Conservation (phyloP, 352 stramenopile genomes). For the Phytophthora pisi region DNA sequence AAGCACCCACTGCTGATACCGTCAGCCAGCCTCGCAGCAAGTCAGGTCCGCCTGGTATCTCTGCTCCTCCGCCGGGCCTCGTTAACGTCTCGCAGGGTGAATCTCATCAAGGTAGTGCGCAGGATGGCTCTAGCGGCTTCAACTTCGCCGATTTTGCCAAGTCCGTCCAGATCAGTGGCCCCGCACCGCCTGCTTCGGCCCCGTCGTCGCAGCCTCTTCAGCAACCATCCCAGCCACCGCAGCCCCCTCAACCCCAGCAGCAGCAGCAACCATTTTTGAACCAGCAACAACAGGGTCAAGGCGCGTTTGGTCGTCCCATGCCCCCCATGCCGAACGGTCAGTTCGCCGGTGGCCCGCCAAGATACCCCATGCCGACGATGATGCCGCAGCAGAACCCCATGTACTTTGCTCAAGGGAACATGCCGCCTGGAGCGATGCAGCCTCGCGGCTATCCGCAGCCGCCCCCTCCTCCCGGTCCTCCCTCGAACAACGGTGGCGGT, state of each 20-base stretch:
- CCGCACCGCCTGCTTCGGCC: constrained; percentile 17
- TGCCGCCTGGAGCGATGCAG: constrained; percentile 31
- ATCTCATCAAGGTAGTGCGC: constrained; percentile 9
- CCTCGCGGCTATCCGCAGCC: constrained; percentile 35
- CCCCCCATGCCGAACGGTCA: constrained; percentile 33
- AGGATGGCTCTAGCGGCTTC: constrained; percentile 32
- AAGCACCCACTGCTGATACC: background rate
- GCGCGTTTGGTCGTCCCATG: constrained; percentile 29
- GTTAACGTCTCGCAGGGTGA: constrained; percentile 15
- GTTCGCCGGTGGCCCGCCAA: constrained; percentile 20
- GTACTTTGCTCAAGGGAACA: constrained; percentile 37
- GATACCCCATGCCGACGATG: constrained; percentile 35
- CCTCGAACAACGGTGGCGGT: constrained; percentile 27
- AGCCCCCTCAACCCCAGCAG: constrained; percentile 18
- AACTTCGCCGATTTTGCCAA: constrained; percentile 58
- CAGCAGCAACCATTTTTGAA: constrained; percentile 32
- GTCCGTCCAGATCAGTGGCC: constrained; percentile 37
- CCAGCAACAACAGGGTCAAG: constrained; percentile 34
- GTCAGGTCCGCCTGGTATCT: constrained; percentile 21
- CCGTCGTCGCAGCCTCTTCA: constrained; percentile 25
- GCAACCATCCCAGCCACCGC: constrained; percentile 7
- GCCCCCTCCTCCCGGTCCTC: constrained; percentile 26
- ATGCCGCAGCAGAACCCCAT: constrained; percentile 38
- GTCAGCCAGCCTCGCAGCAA: constrained; percentile 25
- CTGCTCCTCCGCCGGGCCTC: constrained; percentile 33